Base-by-base conservation (phyloP, 139 green algal genomes). In the Gonium pectorale region DNA sequence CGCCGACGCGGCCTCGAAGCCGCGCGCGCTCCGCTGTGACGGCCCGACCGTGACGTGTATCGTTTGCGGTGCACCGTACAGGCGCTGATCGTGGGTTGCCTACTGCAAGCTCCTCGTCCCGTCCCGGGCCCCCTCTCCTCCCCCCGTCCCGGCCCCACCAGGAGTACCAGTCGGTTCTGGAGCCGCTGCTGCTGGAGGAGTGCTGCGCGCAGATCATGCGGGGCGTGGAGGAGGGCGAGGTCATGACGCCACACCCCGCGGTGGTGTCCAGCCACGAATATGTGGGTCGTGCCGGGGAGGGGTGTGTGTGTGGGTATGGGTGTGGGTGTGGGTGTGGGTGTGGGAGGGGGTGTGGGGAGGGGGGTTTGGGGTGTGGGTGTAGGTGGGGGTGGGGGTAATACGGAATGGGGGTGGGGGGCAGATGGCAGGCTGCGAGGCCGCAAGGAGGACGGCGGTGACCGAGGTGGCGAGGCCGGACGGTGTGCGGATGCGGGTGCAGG, bases 151-250 rank as follows among this genome's bases (percentile, higher is more conserved):
- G 1, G 40, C 9, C 67, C 56, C 74, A 5, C 21, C 88, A 94
- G 89, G 88, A 92, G 49, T 96, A 96, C 75, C 88, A 93, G 13
- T 60, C 85, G 8, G 67, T 93, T 1, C 96, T 96, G 83, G 89
- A 95, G 79, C 93, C 94, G 15, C 88, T 98, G 73, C 74, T 98
- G 64, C 89, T 98, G 78, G 95, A 98, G 86, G 95, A 98, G 87
- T 94, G 88, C 67, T 90, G 88, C 9, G 91, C 94, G 2, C 90
- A 95, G 83, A 88, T 97, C 37, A 71, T 96, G 60, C 86, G 92
- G 2, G 94, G 93, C 8, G 88, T 93, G 68, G 93, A 96, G 86
- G 93, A 97, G 85, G 93, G 90, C 9, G 88, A 93, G 41, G 83
- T 93, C n/a, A 79, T 94, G 8, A 75, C 85, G n/a, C 87, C 93